phyloP scores from a whole-genome alignment of 2,329 filamentous ascomycete species.

The Erysiphe pisi region DNA sequence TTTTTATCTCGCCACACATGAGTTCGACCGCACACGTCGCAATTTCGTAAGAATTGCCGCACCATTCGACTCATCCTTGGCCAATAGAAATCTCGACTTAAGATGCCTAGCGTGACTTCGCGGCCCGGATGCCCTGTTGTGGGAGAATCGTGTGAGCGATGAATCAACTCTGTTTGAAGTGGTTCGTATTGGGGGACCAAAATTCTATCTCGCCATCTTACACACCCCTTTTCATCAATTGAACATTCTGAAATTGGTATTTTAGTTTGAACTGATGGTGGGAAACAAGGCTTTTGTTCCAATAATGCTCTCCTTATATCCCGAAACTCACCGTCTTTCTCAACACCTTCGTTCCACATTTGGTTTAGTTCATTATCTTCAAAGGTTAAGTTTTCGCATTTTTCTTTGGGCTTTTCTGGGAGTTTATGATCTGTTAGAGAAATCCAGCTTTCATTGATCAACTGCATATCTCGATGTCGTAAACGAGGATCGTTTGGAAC shows the following conservation, averaged over 20 bases:
- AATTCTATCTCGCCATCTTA: not conserved
- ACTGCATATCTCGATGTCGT: not conserved
- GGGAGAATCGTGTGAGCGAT: not conserved
- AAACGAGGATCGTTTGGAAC: not conserved
- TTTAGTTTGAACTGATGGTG: constrained; percentile 10
- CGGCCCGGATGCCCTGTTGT: not conserved
- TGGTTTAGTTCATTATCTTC: not conserved
- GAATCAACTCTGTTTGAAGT: not conserved
- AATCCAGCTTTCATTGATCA: not conserved
- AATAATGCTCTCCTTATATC: constrained; percentile 15
- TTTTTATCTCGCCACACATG: constrained; percentile 15
- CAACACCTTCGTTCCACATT: not conserved
- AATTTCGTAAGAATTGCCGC: not conserved
- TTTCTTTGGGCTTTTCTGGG: not conserved
- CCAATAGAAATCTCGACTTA: not conserved
- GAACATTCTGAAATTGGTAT: constrained; percentile 26
- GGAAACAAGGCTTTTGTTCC: constrained; percentile 14
- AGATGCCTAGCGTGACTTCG: not conserved
- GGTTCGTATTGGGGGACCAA: constrained; percentile 22
- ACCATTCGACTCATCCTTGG: not conserved
- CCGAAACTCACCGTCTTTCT: not conserved
- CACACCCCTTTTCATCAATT: not conserved
- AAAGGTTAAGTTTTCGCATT: not conserved
- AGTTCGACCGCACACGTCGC: not conserved
- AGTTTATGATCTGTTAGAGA: too few species aligned